Conservation (phyloP, 1,284 basidiomycete species). For the Heterobasidion irregulare region DNA sequence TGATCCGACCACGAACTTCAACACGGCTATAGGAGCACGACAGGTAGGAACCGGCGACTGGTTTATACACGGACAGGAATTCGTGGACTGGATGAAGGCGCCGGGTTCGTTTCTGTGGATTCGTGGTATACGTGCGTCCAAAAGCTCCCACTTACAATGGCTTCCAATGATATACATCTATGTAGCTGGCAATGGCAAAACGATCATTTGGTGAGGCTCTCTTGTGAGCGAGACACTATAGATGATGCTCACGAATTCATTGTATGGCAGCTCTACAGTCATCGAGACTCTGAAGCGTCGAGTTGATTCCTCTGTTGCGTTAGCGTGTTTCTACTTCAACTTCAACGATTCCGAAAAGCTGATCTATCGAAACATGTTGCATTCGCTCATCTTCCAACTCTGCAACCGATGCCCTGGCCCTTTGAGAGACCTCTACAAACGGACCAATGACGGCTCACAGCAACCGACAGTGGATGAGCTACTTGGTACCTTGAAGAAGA, state of each 20-base stretch:
- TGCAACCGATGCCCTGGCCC: background rate
- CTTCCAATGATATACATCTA: no score
- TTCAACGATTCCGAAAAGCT: background rate
- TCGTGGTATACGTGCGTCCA: slow-evolving; percentile 1
- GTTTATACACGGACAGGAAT: no score
- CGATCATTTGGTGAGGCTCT: background rate
- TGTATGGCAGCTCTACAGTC: slow-evolving; percentile 1
- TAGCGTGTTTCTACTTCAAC: slow-evolving; percentile 3
- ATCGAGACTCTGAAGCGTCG: background rate
- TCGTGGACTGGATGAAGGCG: background rate
- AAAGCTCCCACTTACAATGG: background rate
- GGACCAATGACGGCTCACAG: background rate
- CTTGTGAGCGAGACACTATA: background rate
- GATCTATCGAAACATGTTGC: background rate
- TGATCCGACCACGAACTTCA: no score
- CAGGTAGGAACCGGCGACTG: no score
- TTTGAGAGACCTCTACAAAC: background rate
- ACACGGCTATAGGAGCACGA: no score
- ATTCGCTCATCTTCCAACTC: slow-evolving; percentile 2
- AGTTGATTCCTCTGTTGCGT: background rate
- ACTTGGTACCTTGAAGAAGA: background rate
- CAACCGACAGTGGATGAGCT: background rate
- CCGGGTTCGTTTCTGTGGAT: background rate
- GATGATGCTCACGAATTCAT: no score
- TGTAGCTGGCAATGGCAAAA: slow-evolving; percentile 3